Percentiles rank a stretch among this genome's conserved stretches.
Evolutionary conservation across 2,329 filamentous ascomycete genomes (phyloP).

Genomic region (Trichophyton mentagrophytes): DNA sequence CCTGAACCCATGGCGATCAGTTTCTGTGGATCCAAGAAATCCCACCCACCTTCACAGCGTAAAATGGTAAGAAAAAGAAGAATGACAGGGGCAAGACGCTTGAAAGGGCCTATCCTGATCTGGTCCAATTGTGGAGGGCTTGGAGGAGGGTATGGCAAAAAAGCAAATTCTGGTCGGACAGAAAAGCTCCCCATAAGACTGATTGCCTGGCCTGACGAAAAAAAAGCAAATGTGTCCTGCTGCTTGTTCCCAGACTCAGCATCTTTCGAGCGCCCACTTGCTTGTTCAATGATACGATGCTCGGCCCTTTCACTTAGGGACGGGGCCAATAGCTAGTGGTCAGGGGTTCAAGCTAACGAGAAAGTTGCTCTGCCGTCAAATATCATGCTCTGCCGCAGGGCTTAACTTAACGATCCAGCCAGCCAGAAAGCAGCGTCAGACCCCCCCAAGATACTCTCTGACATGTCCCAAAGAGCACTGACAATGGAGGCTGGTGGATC

Average conservation of each 20-base stretch:
- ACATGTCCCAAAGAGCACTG: slow-evolving; percentile 3
- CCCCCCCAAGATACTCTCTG: background rate
- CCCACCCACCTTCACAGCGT: background rate
- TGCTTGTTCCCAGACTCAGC: slow-evolving; percentile 2
- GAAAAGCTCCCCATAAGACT: slow-evolving; percentile 3
- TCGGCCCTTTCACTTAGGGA: background rate
- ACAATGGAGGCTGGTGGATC: slow-evolving; percentile 2
- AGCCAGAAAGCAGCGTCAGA: background rate
- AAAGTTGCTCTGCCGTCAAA: background rate
- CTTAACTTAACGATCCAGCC: background rate
- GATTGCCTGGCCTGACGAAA: background rate
- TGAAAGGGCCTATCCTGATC: slow-evolving; percentile 2
- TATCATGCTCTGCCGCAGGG: background rate
- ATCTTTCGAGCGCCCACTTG: background rate
- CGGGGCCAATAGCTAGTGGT: background rate
- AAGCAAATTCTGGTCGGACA: slow-evolving; percentile 2
- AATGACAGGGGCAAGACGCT: slow-evolving; percentile 5
- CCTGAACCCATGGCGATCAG: background rate
- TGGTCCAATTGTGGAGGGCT: background rate
- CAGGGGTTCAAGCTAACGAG: background rate
- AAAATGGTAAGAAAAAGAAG: background rate
- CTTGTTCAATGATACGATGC: background rate
- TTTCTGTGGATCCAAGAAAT: slow-evolving; percentile 2
- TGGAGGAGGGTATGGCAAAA: slow-evolving; percentile 4
- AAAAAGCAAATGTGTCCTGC: background rate